Conservation (phyloP, 1,284 basidiomycete species). For the Rhodotorula sp. region DNA sequence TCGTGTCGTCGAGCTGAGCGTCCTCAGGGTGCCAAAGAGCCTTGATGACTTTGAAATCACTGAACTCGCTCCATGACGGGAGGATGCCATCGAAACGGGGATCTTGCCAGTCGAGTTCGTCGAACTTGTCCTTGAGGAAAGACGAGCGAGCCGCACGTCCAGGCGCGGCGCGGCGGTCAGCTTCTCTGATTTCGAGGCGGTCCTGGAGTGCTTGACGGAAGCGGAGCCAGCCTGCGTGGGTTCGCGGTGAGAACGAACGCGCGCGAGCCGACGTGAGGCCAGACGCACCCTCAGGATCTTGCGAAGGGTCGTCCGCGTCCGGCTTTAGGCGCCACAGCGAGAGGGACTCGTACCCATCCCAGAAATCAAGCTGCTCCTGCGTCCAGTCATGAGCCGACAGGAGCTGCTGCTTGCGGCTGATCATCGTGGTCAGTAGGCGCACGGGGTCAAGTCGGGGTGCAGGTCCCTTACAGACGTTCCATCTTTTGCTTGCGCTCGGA, state of each 20-base stretch:
- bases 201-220: not conserved
- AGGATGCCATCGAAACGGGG: not conserved
- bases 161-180: not conserved
- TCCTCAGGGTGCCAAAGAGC: not conserved
- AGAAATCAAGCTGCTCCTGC: not conserved
- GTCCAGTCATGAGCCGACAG: not conserved
- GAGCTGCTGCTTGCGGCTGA: not conserved
- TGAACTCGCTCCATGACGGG: not conserved
- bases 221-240: not conserved
- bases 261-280: rapidly evolving
- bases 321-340: not conserved
- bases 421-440: not conserved
- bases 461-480: not conserved
- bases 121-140: not conserved
- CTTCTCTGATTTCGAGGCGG: not conserved
- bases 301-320: not conserved
- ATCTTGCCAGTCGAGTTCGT: no score
- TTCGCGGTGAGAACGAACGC: no score
- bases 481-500: not conserved
- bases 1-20: conserved; percentile 1
- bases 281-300: not conserved
- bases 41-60: not conserved
- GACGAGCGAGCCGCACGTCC: not conserved
- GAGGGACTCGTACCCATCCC: rapidly evolving
- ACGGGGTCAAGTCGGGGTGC: no score